Conservation (phyloP, 345 rosid genomes). For the Toxicodendron radicans region DNA sequence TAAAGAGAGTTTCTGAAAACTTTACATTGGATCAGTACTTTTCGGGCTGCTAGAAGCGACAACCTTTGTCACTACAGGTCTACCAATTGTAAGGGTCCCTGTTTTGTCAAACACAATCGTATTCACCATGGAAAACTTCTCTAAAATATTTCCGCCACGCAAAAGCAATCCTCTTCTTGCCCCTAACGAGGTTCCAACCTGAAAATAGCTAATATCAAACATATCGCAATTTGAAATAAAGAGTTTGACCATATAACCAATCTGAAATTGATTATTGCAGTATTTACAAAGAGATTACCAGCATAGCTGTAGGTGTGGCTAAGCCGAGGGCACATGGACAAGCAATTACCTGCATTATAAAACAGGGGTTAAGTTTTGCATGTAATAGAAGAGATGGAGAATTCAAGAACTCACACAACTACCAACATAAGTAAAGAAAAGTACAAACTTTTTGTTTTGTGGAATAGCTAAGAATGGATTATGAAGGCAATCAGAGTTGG, state of each 20-base stretch:
- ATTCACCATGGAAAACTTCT: slow-evolving; percentile 82
- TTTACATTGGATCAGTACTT: slow-evolving; percentile 50
- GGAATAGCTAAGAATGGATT: neutral
- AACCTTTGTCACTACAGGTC: slow-evolving; percentile 80
- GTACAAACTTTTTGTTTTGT: neutral
- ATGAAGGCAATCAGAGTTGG: neutral
- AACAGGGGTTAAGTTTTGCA: slow-evolving; percentile 19
- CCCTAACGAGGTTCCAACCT: slow-evolving; percentile 96
- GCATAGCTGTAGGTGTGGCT: slow-evolving; percentile 98
- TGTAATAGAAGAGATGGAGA: neutral
- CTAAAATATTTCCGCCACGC: slow-evolving; percentile 88
- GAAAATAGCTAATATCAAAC: slow-evolving; percentile 8
- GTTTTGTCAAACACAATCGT: slow-evolving; percentile 90
- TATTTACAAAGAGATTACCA: slow-evolving; percentile 47
- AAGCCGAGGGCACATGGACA: slow-evolving; percentile 99
- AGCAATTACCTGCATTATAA: slow-evolving; percentile 76
- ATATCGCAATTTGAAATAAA: slow-evolving; percentile 8
- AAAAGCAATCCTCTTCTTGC: slow-evolving; percentile 92
- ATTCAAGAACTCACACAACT: slow-evolving; percentile 3
- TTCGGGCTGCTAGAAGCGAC: slow-evolving; percentile 39
- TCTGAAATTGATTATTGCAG: slow-evolving; percentile 15
- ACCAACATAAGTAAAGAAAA: neutral
- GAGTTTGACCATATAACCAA: slow-evolving; percentile 16
- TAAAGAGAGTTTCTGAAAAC: slow-evolving; percentile 16
- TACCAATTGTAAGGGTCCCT: slow-evolving; percentile 90